Evolutionary conservation across 495 filamentous ascomycete genomes (phyloP).

Genomic region (Annulohypoxylon stygium): DNA sequence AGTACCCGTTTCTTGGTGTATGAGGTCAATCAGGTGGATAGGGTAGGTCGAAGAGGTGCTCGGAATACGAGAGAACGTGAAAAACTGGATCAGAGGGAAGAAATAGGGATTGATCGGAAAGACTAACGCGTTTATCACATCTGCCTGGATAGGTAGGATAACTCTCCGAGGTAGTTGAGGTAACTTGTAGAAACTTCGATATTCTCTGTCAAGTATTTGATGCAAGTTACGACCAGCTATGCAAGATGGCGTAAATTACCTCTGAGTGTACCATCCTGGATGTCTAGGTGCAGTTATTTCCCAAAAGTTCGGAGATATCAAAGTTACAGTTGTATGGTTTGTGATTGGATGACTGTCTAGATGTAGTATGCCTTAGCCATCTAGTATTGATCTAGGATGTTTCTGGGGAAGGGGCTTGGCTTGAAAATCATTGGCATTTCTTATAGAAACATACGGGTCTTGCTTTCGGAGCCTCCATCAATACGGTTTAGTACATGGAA

Average conservation of each 20-base stretch:
- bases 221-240: slow-evolving; percentile 18
- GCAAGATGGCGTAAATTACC: slow-evolving; percentile 32
- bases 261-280: background rate
- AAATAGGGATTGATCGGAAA: slow-evolving; percentile 8
- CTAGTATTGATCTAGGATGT: slow-evolving; percentile 5
- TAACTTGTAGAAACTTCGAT: background rate
- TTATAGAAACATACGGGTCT: slow-evolving; percentile 11
- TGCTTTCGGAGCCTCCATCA: slow-evolving; percentile 17
- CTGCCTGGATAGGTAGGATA: background rate
- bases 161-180: slow-evolving; percentile 11
- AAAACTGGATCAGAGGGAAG: slow-evolving; percentile 8
- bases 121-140: background rate
- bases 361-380: background rate
- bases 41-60: background rate
- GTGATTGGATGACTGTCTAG: background rate
- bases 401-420: background rate
- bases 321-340: background rate
- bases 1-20: slow-evolving; percentile 8
- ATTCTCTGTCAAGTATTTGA: background rate
- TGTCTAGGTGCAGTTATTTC: slow-evolving; percentile 12
- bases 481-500: slow-evolving; percentile 25
- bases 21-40: slow-evolving; percentile 7
- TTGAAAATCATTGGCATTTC: background rate
- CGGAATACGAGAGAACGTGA: slow-evolving; percentile 12
- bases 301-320: background rate